Base-by-base conservation (phyloP, 2,329 filamentous ascomycete genomes). In the Stylonectria norvegica region DNA sequence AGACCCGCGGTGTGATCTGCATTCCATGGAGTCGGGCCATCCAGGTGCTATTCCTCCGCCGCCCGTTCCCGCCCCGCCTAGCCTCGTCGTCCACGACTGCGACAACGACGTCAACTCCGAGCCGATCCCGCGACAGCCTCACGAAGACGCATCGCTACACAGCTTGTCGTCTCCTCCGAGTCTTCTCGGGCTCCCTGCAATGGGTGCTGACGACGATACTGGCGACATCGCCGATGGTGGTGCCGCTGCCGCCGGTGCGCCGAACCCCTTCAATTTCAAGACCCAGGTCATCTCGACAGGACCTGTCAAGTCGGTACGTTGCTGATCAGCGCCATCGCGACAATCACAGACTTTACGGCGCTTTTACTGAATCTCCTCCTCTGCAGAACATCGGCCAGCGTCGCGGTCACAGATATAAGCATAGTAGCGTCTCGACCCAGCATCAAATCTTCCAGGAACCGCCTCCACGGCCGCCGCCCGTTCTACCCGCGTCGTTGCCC, bases 371-470 rank as follows among this genome's bases (percentile, higher is more conserved):
- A 15, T 37, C 14, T n/a, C 15, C 23, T 33, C 23, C 10, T 25
- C 17, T 18, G 36, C 38, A 94, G 84, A 91, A 89, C 55, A 81
- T 96, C 49, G 90, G 90, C 49, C 88, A 95, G 65, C 82, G 93
- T 51, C 85, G 91, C 46, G 93, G 93, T 48, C 93, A 98, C 71
- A 89, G 93, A 63, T 98, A 98, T 75, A 95, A 96, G 62, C 91
- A 97, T 70, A 94, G 87, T 63, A 95, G 88, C 62, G 85, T 98
- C 42, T 95, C 88, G 15, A 70, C 80, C 6, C 80, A 83, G 56
- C 90, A 97, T 62, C 90, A 96, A 65, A 94, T 97, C 65, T 95
- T 97, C 65, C 87, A 94, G 55, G 89, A 96, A 62, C 93, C 93
- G 5, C 83, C 89, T 0, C 85, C 81, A 4, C 79, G 90, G 38